These are phyloP conservation scores for Dovyalis caffra DNA, from an alignment of 345 rosid genomes.

Conservation along the genomic window DNA sequence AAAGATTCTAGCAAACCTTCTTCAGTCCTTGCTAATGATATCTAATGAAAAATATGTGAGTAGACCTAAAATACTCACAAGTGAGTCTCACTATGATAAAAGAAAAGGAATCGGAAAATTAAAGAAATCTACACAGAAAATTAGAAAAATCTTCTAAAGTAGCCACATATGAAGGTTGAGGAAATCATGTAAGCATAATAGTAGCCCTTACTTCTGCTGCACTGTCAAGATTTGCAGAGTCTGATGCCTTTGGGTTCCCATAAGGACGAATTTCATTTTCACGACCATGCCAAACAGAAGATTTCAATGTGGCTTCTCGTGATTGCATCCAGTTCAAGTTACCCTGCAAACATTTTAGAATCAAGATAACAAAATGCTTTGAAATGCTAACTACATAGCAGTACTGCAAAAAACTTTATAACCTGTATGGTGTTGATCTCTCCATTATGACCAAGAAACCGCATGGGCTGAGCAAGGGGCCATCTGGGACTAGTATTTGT, in stretches of 20 bases:
- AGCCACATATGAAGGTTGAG: neutral
- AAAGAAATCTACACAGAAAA: neutral
- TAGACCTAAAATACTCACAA: neutral
- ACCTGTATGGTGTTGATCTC: constrained; percentile 99
- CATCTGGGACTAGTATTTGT: constrained; percentile 99
- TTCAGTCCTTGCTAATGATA: neutral
- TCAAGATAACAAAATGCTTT: constrained; percentile 9
- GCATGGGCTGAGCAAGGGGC: constrained; percentile 99
- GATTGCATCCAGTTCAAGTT: constrained; percentile 99
- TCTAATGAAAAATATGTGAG: neutral
- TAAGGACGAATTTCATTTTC: constrained; percentile 95
- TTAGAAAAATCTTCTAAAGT: constrained; percentile 2
- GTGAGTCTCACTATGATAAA: neutral
- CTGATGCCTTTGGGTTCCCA: constrained; percentile 93
- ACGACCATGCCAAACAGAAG: constrained; percentile 94
- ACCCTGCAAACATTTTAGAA: constrained; percentile 53
- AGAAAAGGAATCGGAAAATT: no score
- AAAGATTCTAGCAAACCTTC: neutral
- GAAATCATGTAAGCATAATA: constrained; percentile 5
- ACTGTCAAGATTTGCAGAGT: constrained; percentile 96
- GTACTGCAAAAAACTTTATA: constrained; percentile 4
- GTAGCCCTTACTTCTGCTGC: constrained; percentile 79
- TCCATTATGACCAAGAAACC: constrained; percentile 99
- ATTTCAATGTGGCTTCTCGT: constrained; percentile 81
- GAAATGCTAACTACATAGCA: neutral